Evolutionary conservation across 164 flowering plant genomes (phyloP), one percentile per base, ranked within the genome.

Genomic region (Chloranthus sessilifolius): DNA sequence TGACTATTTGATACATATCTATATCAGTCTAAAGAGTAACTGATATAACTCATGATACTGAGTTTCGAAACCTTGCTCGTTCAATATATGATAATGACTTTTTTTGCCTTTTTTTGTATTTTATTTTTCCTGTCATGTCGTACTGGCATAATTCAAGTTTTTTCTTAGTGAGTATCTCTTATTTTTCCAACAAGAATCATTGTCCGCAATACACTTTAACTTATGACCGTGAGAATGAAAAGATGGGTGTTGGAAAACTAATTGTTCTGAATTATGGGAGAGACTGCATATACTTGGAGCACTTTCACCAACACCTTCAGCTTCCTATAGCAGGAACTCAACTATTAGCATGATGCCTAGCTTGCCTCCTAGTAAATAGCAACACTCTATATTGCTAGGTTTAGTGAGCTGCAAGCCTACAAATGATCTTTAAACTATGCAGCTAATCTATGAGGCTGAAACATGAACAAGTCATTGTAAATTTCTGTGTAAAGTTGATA

Each of bases 241-340:
- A 65, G 57, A 73, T 66, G 99, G 99, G 20, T 89, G 89, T 58
- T 87, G 84, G 88, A 94, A 87, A 71, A 94, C 99, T 29, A 89
- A 89, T 68, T 94, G 99, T 63, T 87, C 97, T 19, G 85, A 81
- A 51, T 58, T 94, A 59, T 94, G 88, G 92, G 79, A 79, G 60
- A 78, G 70, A 51, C 80, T 84, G 48, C 78, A 81, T 22, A 19
- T 67, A 4, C 40, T 68, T 61, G 64, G 28, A 55, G 60, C 76
- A 42, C 61, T 74, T 46, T 66, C 97, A 21, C 68, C 82, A 9
- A 51, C 43, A 31, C 71, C 83, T 49, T 44, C 72, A 37, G 38
- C 64, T 42, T 47, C 67, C 24, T 14, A 38, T 48, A 43, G 31
- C 24, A 56, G 46, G 27, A 74, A 79, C 53, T 53, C 73, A 38